Conservation (phyloP, 352 stramenopile genomes). For the Phytophthora tentaculata region DNA sequence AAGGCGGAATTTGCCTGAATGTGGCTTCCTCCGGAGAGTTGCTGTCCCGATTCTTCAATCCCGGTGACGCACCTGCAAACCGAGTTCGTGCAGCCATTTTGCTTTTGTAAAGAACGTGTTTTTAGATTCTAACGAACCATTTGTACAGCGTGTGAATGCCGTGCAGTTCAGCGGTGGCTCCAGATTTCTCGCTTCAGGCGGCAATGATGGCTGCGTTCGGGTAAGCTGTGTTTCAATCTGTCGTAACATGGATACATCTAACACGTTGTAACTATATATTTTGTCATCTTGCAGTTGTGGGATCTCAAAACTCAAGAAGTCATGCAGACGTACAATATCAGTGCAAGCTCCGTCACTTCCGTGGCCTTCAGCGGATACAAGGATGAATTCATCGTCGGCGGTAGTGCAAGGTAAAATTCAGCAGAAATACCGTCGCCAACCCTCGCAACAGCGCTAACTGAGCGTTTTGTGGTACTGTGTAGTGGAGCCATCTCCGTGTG, state of each 20-base stretch:
- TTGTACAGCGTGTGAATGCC: slow-evolving; percentile 57
- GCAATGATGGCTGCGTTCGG: slow-evolving; percentile 60
- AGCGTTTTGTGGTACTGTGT: background rate
- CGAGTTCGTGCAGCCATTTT: slow-evolving; percentile 33
- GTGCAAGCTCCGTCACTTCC: slow-evolving; percentile 64
- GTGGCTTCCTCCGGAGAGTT: slow-evolving; percentile 62
- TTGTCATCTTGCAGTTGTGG: slow-evolving; percentile 49
- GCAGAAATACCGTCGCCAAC: background rate
- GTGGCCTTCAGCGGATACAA: slow-evolving; percentile 78
- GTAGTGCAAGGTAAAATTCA: slow-evolving; percentile 57
- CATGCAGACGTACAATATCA: slow-evolving; percentile 68
- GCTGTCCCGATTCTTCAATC: slow-evolving; percentile 70
- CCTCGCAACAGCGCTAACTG: background rate
- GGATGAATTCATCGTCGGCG: slow-evolving; percentile 73
- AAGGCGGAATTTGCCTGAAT: slow-evolving; percentile 66
- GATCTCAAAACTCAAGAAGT: slow-evolving; percentile 80
- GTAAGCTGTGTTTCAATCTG: slow-evolving; percentile 20
- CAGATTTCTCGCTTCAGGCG: slow-evolving; percentile 66
- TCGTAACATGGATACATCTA: background rate
- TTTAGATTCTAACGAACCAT: background rate
- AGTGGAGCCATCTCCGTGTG: slow-evolving; percentile 73
- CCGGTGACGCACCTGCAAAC: slow-evolving; percentile 43
- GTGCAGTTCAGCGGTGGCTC: slow-evolving; percentile 79
- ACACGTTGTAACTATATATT: background rate
- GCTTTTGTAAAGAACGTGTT: background rate